Evolutionary conservation across 495 filamentous ascomycete species (phyloP).

Genomic region (Evansstolkia leycettana): DNA sequence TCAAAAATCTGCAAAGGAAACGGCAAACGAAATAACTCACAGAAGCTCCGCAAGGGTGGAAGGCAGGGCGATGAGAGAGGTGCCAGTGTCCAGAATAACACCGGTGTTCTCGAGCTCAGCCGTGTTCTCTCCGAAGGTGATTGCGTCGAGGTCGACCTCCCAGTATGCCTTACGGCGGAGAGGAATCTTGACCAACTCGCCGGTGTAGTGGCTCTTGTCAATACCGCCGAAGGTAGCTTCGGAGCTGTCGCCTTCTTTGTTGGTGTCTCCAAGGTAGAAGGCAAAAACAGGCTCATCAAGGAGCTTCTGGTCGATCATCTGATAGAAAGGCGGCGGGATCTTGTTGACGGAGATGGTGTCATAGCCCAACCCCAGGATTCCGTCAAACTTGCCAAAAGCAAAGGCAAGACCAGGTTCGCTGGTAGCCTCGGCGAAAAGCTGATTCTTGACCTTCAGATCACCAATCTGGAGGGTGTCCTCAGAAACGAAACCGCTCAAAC

Average conservation of each 20-base stretch:
- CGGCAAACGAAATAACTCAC: constrained; percentile 23
- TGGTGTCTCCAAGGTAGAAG: constrained; percentile 81
- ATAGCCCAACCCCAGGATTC: constrained; percentile 91
- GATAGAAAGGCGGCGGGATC: constrained; percentile 92
- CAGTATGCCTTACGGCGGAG: constrained; percentile 98
- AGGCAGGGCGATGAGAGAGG: constrained; percentile 93
- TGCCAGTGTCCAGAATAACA: constrained; percentile 96
- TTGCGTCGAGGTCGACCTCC: constrained; percentile 93
- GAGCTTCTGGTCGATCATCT: constrained; percentile 77
- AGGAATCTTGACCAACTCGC: constrained; percentile 84
- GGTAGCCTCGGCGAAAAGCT: constrained; percentile 93
- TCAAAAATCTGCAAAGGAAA: neutral
- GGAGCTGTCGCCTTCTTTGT: constrained; percentile 62
- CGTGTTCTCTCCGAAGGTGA: constrained; percentile 70
- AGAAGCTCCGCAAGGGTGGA: constrained; percentile 87
- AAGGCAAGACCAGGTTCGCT: constrained; percentile 92
- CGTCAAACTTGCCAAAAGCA: constrained; percentile 96
- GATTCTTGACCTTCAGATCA: constrained; percentile 72
- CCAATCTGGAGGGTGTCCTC: constrained; percentile 78
- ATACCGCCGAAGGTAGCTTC: constrained; percentile 90
- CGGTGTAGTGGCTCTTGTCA: constrained; percentile 73
- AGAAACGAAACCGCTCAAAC: constrained; percentile 87
- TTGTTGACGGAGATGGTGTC: constrained; percentile 93
- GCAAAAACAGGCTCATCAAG: constrained; percentile 90
- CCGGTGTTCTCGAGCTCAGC: constrained; percentile 89